Base-by-base conservation (phyloP, 2,329 filamentous ascomycete genomes). In the Cadophora gregata region DNA sequence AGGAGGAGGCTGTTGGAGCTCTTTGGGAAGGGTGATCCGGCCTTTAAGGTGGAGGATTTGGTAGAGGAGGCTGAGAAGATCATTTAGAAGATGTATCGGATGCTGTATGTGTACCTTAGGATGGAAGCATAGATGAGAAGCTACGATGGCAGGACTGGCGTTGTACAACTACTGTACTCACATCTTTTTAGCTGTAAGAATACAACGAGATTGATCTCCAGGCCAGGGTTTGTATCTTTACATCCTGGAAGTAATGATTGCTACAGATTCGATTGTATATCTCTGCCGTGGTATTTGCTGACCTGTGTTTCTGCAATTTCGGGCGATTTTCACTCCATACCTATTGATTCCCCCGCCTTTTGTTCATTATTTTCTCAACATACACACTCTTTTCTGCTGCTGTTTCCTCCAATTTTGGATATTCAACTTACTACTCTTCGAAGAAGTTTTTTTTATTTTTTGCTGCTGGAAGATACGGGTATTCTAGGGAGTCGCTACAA, bases 41-140 rank as follows among this genome's bases (percentile, higher is more conserved):
- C 83, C 62, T 99, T 99, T 77, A 93, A 87, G 72, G 85, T 99
- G 7, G 92, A 97, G 78, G 89, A 90, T 78, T 78, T 99, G 75
- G 79, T 99, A 68, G 93, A 96, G 71, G 95, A 98, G 83, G 90
- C 93, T 0, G 94, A 98, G 85, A 93, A 89, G 80, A 81, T 96
- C 76, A 85, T 81, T 47, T 62, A 59, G 38, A 62, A 9, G 51
- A 25, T 45, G 33, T 42, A 50, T 27, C 4, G n/a, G 25, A 59
- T 14, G 31, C 29, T 21, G 38, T 16, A 60, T 14, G 21, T 29
- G 36, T 60, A 33, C 25, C 8, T 14, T 38, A 25, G 16, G 3
- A 4, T 8, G 16, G 25, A 19, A 4, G 4, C n/a, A 6, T 58
- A 58, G 58, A 60, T 60, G 36, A 48, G 38, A 47, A 27, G 58